phyloP scores from a whole-genome alignment of 2,329 filamentous ascomycete species.

The Alternaria metachromatica region DNA sequence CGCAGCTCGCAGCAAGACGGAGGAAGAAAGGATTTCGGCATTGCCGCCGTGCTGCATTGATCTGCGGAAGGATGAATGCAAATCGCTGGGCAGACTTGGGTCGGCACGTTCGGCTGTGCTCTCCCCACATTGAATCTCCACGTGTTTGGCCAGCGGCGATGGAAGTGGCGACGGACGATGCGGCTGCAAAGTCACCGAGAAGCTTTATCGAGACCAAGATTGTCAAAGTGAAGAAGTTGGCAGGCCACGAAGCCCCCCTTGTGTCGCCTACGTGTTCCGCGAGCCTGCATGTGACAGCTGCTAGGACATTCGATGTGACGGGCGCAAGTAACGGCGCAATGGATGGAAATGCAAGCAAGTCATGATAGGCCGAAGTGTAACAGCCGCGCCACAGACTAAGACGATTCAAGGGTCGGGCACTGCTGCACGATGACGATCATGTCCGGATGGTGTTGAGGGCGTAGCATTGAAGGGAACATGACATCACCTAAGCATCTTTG shows the following conservation, averaged over 20 bases:
- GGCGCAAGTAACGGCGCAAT: not conserved
- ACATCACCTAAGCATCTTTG: conserved; percentile 16
- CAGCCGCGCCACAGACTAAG: conserved; percentile 15
- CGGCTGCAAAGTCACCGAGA: not conserved
- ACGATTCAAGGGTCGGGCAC: conserved; percentile 7
- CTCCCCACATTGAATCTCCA: conserved; percentile 26
- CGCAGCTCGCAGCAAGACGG: conserved; percentile 2
- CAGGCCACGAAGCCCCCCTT: not conserved
- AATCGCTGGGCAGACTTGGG: conserved; percentile 6
- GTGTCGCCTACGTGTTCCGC: conserved; percentile 1
- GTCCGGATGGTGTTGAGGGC: conserved; percentile 8
- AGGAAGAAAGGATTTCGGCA: not conserved
- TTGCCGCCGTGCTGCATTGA: conserved; percentile 9
- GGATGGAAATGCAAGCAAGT: not conserved
- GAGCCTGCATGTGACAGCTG: conserved; percentile 1
- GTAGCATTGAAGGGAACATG: conserved; percentile 15
- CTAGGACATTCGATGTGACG: not conserved
- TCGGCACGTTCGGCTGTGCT: conserved; percentile 27
- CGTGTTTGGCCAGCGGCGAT: conserved; percentile 20
- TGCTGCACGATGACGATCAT: conserved; percentile 25
- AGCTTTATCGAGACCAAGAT: not conserved
- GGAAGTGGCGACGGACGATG: not conserved
- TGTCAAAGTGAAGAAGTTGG: not conserved
- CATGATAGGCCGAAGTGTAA: conserved; percentile 6
- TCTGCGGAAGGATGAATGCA: conserved; percentile 21